A percentile compares a stretch with the other conserved stretches of the same genome.
Conservation (phyloP, 495 filamentous ascomycete species). For the Aspergillus mulundensis region DNA sequence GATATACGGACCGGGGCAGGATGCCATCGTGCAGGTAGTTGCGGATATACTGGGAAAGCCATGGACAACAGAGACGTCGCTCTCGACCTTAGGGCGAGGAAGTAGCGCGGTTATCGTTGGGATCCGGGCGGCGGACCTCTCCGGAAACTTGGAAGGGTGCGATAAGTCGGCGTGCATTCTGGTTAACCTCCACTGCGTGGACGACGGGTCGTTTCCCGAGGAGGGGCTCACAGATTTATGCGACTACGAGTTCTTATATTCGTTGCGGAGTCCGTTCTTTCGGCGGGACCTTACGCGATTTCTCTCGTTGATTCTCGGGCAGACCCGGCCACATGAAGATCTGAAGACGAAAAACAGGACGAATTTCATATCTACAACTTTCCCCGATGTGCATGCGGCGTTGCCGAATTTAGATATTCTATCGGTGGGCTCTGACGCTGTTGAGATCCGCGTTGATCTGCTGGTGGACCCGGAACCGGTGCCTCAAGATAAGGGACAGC, state of each 20-base stretch:
- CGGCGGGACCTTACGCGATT: slow-evolving; percentile 75
- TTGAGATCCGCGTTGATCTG: slow-evolving; percentile 78
- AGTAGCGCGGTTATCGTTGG: slow-evolving; percentile 57
- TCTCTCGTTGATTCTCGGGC: slow-evolving; percentile 70
- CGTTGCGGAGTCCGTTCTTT: slow-evolving; percentile 59
- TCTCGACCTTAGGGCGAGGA: slow-evolving; percentile 45
- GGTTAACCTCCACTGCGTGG: slow-evolving; percentile 72
- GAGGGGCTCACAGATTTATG: slow-evolving; percentile 58
- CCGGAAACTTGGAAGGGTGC: slow-evolving; percentile 41
- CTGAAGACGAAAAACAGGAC: slow-evolving; percentile 71
- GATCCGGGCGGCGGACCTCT: slow-evolving; percentile 50
- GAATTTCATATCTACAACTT: slow-evolving; percentile 81
- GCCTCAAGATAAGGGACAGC: slow-evolving; percentile 48
- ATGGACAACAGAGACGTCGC: slow-evolving; percentile 50
- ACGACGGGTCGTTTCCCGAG: slow-evolving; percentile 62
- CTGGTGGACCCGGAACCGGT: slow-evolving; percentile 74
- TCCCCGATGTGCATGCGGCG: slow-evolving; percentile 79
- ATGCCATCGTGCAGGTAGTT: slow-evolving; percentile 61
- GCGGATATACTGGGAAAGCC: slow-evolving; percentile 67
- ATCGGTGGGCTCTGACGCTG: slow-evolving; percentile 77
- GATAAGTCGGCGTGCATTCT: slow-evolving; percentile 51
- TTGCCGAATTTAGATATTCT: slow-evolving; percentile 79
- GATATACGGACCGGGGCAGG: slow-evolving; percentile 56
- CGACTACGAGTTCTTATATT: slow-evolving; percentile 82
- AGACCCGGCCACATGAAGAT: slow-evolving; percentile 68